A percentile compares a stretch with the other conserved stretches of the same genome.
phyloP scores from a whole-genome alignment of 257 asterid species.

The Coffea eugenioides region DNA sequence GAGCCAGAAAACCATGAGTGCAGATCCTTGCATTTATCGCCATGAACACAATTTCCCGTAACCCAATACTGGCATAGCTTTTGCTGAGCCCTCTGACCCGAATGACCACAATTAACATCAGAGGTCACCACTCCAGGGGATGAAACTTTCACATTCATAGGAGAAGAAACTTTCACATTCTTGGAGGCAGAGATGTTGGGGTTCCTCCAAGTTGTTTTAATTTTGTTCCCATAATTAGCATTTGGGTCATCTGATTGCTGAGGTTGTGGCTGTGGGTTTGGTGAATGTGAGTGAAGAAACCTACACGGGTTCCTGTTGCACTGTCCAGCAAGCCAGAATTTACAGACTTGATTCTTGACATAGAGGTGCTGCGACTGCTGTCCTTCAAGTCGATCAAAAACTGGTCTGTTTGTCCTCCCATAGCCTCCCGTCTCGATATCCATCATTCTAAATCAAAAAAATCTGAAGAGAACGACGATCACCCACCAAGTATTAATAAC shows the following conservation, averaged over 20 bases:
- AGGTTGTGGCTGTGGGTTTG: not conserved
- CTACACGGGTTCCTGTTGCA: not conserved
- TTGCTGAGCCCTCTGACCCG: conserved; percentile 4
- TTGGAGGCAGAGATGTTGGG: not conserved
- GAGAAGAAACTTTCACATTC: not conserved
- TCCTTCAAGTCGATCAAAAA: not conserved
- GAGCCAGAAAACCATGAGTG: conserved; percentile 2
- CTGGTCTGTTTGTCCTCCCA: not conserved
- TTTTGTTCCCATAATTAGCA: not conserved
- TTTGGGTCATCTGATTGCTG: not conserved
- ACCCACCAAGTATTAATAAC: not conserved
- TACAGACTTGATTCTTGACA: not conserved
- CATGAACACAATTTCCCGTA: conserved; percentile 6
- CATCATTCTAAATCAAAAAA: not conserved
- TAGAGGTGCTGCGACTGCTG: not conserved
- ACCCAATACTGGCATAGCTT: conserved; percentile 12
- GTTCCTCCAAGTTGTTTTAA: conserved; percentile 6
- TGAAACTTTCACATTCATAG: too few relatives aligned
- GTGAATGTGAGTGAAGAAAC: not conserved
- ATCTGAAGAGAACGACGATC: not conserved
- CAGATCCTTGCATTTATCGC: conserved; percentile 9
- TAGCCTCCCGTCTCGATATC: not conserved
- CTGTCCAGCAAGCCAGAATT: not conserved
- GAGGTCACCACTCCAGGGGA: conserved; percentile 25
- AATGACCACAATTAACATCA: too few relatives aligned